phyloP scores from a whole-genome alignment of 805 yeast species.

The Starmerella cellae region DNA sequence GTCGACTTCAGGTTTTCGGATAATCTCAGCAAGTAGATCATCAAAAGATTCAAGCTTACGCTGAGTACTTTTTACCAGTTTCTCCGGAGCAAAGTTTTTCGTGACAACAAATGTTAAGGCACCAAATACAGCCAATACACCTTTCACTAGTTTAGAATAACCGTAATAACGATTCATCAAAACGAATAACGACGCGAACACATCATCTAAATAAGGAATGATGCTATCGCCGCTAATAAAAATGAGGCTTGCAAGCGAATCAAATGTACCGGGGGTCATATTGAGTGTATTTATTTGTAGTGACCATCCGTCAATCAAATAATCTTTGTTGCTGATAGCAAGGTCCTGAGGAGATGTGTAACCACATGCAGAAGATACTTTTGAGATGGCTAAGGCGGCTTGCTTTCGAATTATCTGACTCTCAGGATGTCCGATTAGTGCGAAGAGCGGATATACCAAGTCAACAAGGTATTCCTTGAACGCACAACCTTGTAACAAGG shows the following conservation, averaged over 20 bases:
- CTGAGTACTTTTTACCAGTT: not conserved
- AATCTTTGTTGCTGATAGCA: slow-evolving; percentile 60
- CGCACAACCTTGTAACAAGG: slow-evolving; percentile 19
- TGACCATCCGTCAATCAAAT: slow-evolving; percentile 67
- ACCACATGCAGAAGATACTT: slow-evolving; percentile 41
- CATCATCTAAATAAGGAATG: slow-evolving; percentile 54
- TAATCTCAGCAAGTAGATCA: slow-evolving; percentile 19
- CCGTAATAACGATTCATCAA: slow-evolving; percentile 78
- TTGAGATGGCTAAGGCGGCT: slow-evolving; percentile 41
- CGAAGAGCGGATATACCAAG: slow-evolving; percentile 56
- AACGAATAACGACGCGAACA: slow-evolving; percentile 60
- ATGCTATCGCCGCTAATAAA: slow-evolving; percentile 57
- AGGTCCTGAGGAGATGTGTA: slow-evolving; percentile 39
- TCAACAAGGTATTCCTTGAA: slow-evolving; percentile 53
- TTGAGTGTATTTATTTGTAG: slow-evolving; percentile 53
- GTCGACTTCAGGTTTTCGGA: slow-evolving; percentile 20
- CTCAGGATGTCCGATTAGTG: slow-evolving; percentile 46
- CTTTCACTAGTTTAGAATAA: slow-evolving; percentile 55
- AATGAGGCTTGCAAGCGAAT: slow-evolving; percentile 55
- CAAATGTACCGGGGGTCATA: slow-evolving; percentile 60
- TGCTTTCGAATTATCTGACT: slow-evolving; percentile 34
- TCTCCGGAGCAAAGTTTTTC: not conserved
- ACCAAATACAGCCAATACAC: slow-evolving; percentile 54
- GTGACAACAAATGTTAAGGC: slow-evolving; percentile 8
- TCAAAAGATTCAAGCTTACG: slow-evolving; percentile 11